A percentile compares a stretch with the other conserved stretches of the same genome.
Evolutionary conservation across 805 yeast genomes (phyloP).

Genomic region (Clavispora vitiphila): DNA sequence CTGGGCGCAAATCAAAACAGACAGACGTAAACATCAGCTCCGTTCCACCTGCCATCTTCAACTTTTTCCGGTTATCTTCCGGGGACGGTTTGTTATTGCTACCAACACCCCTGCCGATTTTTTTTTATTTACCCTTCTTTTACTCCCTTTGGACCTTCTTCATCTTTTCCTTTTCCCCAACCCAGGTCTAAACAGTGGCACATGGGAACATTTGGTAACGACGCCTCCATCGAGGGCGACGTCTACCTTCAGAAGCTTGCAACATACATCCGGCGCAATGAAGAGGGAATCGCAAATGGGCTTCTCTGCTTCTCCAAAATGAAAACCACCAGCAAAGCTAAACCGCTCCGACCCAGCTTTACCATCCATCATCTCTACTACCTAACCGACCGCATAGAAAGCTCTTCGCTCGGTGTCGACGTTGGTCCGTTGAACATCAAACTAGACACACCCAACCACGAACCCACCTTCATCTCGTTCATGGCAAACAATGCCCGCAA

Average conservation of each 20-base stretch:
- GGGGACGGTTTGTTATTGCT: background rate
- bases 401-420: conserved; percentile 39
- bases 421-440: conserved; percentile 62
- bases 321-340: conserved; percentile 23
- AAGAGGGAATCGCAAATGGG: conserved; percentile 56
- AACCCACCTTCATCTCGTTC: conserved; percentile 52
- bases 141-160: too few relatives aligned
- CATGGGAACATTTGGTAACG: conserved; percentile 22
- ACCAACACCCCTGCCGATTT: too few relatives aligned
- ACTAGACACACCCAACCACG: conserved; percentile 53
- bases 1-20: background rate
- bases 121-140: background rate
- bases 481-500: conserved; percentile 51
- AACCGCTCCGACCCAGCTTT: conserved; percentile 53
- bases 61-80: background rate
- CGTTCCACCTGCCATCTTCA: background rate
- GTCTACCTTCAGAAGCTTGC: conserved; percentile 52
- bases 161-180: too few relatives aligned
- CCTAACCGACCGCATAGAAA: conserved; percentile 54
- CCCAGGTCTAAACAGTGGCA: too few relatives aligned
- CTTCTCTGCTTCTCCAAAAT: conserved; percentile 47
- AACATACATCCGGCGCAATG: conserved; percentile 50
- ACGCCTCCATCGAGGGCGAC: conserved; percentile 48
- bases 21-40: background rate
- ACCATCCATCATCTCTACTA: conserved; percentile 63